Base-by-base conservation (phyloP, 1,139 yeast genomes). In the Hansenula sp. region DNA sequence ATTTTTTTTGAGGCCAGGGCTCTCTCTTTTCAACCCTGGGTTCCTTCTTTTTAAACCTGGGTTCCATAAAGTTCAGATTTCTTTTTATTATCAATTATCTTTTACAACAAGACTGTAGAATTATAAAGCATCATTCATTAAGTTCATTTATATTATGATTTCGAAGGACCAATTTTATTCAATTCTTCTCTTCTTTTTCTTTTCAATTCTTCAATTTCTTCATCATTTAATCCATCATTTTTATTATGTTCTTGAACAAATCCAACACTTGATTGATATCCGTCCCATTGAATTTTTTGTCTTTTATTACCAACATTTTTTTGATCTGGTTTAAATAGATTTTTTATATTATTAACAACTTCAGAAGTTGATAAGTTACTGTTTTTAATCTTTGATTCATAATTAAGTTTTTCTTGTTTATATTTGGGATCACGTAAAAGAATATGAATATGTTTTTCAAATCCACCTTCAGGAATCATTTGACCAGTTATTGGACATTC, bases 341-440 rank as follows among this genome's bases (percentile, higher is more conserved):
- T 67, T 58, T 85, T 84, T 42, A 90, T 78, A 57, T 91, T 91
- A 41, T 76, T 82, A 49, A 82, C 84, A 1, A 85, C 94, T 51
- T 86, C 87, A 42, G 78, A 80, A 1, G 81, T 75, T 5, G 82
- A 76, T 46, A 89, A 64, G 55, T 87, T 87, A 6, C 89, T 73
- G 28, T 78, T 69, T 55, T 76, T 75, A 50, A 81, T 77, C 55
- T 89, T 86, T 29, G 75, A 70, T 51, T 84, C 80, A 59, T 76
- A 83, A 47, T 76, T 75, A 28, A 76, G 79, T 57, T 80, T 83
- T 60, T 88, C 91, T 50, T 79, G 79, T 52, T 81, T 75, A 67
- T 87, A 88, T 50, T 78, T 71, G 2, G 96, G 96, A 62, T 91
- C 96, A 42, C 93, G 67, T 39, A 88, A 68, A 45, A 86, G 67